These are phyloP conservation scores for Sporodiniella umbellata DNA, from an alignment of 371 early-diverging fungal genomes.

Conservation along the genomic window DNA sequence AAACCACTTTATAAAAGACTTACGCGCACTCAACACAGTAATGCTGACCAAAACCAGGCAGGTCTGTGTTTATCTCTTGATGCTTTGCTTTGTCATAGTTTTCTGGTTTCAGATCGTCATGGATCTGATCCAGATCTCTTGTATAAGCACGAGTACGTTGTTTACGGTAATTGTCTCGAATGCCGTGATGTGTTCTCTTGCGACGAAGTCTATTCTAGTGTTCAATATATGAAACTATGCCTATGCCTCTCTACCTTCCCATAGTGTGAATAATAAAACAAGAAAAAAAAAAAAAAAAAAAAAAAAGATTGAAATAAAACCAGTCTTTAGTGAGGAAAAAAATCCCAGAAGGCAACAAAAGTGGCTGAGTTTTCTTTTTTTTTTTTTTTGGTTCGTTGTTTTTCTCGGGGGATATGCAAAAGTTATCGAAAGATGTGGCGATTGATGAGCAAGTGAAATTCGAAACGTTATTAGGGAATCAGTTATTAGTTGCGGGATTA, in stretches of 20 bases:
- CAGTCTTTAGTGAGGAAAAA: no score
- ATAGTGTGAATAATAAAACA: constrained; percentile 4
- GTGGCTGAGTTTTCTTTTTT: constrained; percentile 17
- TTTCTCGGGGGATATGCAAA: constrained; percentile 7
- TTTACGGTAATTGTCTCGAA: constrained; percentile 62
- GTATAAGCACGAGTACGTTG: constrained; percentile 64
- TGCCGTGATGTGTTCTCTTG: constrained; percentile 69
- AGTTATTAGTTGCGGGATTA: constrained; percentile 50
- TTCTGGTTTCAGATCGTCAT: constrained; percentile 78
- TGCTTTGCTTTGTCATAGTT: constrained; percentile 59
- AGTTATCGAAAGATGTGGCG: constrained; percentile 51
- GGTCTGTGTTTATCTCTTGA: constrained; percentile 74
- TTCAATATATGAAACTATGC: not conserved
- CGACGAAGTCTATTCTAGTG: constrained; percentile 53
- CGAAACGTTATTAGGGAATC: constrained; percentile 48
- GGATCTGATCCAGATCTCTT: constrained; percentile 90
- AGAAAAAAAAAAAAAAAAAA: constrained; percentile 12
- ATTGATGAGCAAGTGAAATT: constrained; percentile 63
- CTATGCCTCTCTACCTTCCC: constrained; percentile 21
- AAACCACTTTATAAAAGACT: constrained; percentile 25
- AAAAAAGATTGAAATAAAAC: not conserved
- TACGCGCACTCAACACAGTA: constrained; percentile 87
- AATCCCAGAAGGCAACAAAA: not conserved
- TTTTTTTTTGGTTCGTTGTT: not conserved
- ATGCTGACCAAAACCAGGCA: constrained; percentile 86